Evolutionary conservation across 495 filamentous ascomycete genomes (phyloP).

Genomic region (Penicillium paxilli): DNA sequence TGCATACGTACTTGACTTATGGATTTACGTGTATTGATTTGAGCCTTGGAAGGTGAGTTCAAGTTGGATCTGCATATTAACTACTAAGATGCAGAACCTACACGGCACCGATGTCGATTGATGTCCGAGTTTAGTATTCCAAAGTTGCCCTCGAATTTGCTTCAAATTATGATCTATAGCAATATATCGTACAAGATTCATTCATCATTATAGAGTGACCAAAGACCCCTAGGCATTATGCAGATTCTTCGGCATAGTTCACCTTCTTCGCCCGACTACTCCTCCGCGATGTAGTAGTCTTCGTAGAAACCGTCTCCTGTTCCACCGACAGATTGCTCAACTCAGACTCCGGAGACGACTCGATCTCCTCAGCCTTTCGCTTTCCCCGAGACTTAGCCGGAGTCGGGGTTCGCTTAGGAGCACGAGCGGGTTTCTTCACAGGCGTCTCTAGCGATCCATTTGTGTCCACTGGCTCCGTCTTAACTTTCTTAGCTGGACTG

Average conservation of each 20-base stretch:
- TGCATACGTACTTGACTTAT: too few relatives aligned
- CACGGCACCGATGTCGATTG: too few relatives aligned
- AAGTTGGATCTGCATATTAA: too few relatives aligned
- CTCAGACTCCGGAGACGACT: constrained; percentile 28
- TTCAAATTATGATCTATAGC: too few relatives aligned
- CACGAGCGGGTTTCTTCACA: constrained; percentile 20
- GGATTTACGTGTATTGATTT: too few relatives aligned
- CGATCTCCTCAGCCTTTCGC: constrained; percentile 31
- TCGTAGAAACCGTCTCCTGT: constrained; percentile 6
- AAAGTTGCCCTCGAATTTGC: too few relatives aligned
- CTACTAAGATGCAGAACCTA: too few relatives aligned
- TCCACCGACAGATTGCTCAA: constrained; percentile 11
- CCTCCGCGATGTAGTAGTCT: constrained; percentile 22
- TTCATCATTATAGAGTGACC: neutral
- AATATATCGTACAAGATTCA: constrained; percentile 1
- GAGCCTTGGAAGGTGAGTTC: too few relatives aligned
- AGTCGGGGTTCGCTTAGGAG: constrained; percentile 16
- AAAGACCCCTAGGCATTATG: constrained; percentile 20
- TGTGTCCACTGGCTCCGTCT: constrained; percentile 11
- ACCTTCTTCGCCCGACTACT: constrained; percentile 43
- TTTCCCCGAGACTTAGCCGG: constrained; percentile 32
- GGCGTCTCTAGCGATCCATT: constrained; percentile 18
- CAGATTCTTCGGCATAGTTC: constrained; percentile 47
- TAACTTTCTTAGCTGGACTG: constrained; percentile 26
- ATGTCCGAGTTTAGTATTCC: too few relatives aligned